A percentile compares a stretch with the other conserved stretches of the same genome.
These are phyloP conservation scores for Pseudoturritis turrita DNA, from an alignment of 345 rosid genomes.

Conservation along the genomic window DNA sequence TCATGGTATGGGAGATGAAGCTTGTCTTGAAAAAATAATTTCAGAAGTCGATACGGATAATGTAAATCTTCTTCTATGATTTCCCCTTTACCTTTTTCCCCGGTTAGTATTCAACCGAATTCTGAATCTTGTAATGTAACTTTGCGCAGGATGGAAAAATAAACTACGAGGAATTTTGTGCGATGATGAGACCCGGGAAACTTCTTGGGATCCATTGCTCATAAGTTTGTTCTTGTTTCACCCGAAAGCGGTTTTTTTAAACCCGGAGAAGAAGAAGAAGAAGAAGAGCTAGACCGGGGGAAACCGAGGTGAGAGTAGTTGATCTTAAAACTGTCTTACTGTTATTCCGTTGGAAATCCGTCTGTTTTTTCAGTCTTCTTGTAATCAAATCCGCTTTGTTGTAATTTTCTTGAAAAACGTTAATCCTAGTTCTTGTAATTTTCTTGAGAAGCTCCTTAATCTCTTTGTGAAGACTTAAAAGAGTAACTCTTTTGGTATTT, in stretches of 20 bases:
- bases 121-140: too few relatives aligned
- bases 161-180: too few relatives aligned
- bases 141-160: too few relatives aligned
- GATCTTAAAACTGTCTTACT: not conserved
- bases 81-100: too few relatives aligned
- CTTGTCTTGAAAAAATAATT: too few relatives aligned
- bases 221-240: not conserved
- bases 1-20: too few relatives aligned
- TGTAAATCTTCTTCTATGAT: too few relatives aligned
- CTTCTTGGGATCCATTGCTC: conserved; percentile 19
- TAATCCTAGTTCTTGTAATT: not conserved
- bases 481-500: too few relatives aligned
- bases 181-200: conserved; percentile 64
- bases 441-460: not conserved
- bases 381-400: not conserved
- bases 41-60: too few relatives aligned
- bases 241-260: not conserved
- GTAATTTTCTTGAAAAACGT: not conserved
- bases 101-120: too few relatives aligned
- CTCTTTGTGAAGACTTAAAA: not conserved
- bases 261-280: not conserved
- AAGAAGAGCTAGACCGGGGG: not conserved
- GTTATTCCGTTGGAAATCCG: too few relatives aligned
- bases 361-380: too few relatives aligned
- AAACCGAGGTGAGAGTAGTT: not conserved